phyloP scores from a whole-genome alignment of 345 rosid species.

The Camelina neglecta region DNA sequence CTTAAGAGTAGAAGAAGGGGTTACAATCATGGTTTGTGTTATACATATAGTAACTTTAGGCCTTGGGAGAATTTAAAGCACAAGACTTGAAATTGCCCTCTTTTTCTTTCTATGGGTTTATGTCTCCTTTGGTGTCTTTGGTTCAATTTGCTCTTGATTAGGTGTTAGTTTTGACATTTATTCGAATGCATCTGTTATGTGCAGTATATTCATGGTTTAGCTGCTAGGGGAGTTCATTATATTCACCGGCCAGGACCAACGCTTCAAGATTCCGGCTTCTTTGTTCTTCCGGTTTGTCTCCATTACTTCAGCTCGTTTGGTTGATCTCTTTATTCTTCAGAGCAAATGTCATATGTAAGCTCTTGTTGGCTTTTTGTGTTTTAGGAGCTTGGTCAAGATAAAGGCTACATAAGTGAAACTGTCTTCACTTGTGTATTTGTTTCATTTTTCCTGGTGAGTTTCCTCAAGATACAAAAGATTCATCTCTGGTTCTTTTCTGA shows the following conservation, averaged over 20 bases:
- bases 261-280: conserved; percentile 86
- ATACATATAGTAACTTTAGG: conserved; percentile 24
- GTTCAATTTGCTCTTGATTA: not conserved
- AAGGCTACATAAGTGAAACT: conserved; percentile 87
- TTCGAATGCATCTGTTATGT: conserved; percentile 8
- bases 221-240: conserved; percentile 97
- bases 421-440: conserved; percentile 68
- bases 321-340: conserved; percentile 3
- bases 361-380: not conserved
- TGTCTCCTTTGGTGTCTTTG: conserved; percentile 14
- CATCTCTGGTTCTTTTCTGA: conserved; percentile 12
- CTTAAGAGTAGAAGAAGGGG: conserved; percentile 17
- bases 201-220: conserved; percentile 90
- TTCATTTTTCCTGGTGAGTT: conserved; percentile 76
- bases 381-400: conserved; percentile 95
- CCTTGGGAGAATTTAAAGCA: conserved; percentile 19
- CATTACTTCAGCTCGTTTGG: not conserved
- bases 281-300: conserved; percentile 79
- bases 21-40: conserved; percentile 44
- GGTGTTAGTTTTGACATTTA: not conserved
- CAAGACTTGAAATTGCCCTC: conserved; percentile 37
- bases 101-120: not conserved
- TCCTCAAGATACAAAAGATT: conserved; percentile 24
- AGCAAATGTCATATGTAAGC: conserved; percentile 13
- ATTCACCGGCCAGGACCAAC: conserved; percentile 86